Evolutionary conservation across 2,329 filamentous ascomycete genomes (phyloP), one percentile per base, ranked within the genome.

Genomic region (Hawksworthiomyces lignivorus): DNA sequence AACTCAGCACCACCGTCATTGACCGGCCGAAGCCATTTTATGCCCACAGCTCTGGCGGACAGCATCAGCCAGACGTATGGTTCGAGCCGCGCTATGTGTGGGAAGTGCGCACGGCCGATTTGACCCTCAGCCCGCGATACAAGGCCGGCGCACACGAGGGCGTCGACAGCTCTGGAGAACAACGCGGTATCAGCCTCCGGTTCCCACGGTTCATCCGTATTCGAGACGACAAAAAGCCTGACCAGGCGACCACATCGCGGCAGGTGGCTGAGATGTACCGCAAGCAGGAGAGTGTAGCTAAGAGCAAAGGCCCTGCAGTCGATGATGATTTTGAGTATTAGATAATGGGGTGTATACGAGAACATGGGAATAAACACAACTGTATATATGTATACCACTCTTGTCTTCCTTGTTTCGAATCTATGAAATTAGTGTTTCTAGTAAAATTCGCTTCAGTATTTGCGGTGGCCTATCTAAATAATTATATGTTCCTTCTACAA

Each of bases 311-410:
- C 0, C 86, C 87, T 4, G 73, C 82, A 36, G 89, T 89, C 42
- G 92, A 98, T 69, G 90, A 97, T 65, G 89, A 97, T 62, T 98
- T 96, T 65, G 92, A 98, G 70, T 98, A 98, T 65, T 98, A 48
- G 36, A 15, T 3, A 15, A 18, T n/a, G n/a, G n/a, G n/a, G n/a
- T n/a, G n/a, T n/a, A n/a, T n/a, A n/a, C n/a, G n/a, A n/a, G n/a
- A n/a, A n/a, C n/a, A n/a, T n/a, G n/a, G n/a, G n/a, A n/a, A n/a
- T n/a, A n/a, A n/a, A n/a, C n/a, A n/a, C n/a, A n/a, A n/a, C n/a
- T n/a, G n/a, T n/a, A n/a, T n/a, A n/a, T n/a, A n/a, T n/a, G n/a
- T n/a, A n/a, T n/a, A n/a, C n/a, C n/a, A n/a, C n/a, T n/a, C n/a
- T n/a, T n/a, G n/a, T n/a, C n/a, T n/a, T n/a, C n/a, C n/a, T n/a